Conservation (phyloP, 208 protist genomes). For the Strigomonas galati region DNA sequence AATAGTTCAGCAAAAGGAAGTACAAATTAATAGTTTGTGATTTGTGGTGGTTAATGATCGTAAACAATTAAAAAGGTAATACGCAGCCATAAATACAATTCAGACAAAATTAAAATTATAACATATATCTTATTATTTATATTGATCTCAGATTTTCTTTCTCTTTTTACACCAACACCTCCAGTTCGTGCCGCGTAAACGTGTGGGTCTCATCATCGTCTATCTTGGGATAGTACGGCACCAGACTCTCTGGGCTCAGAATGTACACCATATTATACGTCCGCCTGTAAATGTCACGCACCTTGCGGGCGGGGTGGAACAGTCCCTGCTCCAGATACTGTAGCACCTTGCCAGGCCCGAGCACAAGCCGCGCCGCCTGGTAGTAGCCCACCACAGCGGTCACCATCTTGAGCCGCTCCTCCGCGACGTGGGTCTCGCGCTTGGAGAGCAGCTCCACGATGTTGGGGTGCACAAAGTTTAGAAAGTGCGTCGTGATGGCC, state of each 20-base stretch:
- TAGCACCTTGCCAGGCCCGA: conserved; percentile 94
- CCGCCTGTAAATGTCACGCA: conserved; percentile 99
- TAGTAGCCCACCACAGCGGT: conserved; percentile 98
- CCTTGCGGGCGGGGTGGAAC: conserved; percentile 98
- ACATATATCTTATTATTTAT: neutral
- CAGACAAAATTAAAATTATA: conserved; percentile 6
- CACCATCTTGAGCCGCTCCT: conserved; percentile 87
- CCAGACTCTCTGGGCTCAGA: conserved; percentile 92
- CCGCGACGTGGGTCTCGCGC: conserved; percentile 64
- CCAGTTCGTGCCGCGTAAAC: conserved; percentile 65
- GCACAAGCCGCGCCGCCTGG: conserved; percentile 93
- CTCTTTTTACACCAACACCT: conserved; percentile 59
- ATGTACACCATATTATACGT: conserved; percentile 99
- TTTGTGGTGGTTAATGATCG: too few relatives aligned
- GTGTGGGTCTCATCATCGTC: conserved; percentile 46
- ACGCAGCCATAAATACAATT: too few relatives aligned
- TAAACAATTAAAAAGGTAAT: too few relatives aligned
- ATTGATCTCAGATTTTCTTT: neutral
- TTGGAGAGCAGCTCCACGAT: conserved; percentile 99
- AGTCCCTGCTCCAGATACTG: conserved; percentile 97
- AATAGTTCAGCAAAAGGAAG: too few relatives aligned
- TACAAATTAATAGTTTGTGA: too few relatives aligned
- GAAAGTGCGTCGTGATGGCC: conserved; percentile 97
- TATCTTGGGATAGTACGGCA: conserved; percentile 94
- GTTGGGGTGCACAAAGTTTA: conserved; percentile 99